Percentiles rank a stretch among this genome's conserved stretches.
Conservation (phyloP, 768 basidiomycete genomes). For the Rhizopogon vesiculosus region DNA sequence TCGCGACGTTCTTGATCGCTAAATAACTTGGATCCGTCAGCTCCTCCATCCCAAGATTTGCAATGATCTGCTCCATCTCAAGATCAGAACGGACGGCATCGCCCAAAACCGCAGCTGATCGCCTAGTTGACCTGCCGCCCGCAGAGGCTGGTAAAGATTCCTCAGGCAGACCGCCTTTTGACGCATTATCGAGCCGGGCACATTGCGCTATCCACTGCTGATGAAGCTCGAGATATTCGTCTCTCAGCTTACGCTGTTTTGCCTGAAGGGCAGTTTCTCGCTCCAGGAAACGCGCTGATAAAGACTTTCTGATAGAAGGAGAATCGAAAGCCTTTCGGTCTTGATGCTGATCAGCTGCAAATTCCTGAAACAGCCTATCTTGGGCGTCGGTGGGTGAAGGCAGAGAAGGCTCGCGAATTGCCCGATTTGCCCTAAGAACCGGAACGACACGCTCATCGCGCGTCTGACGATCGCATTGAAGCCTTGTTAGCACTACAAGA, state of each 20-base stretch:
- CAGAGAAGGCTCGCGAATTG: constrained; percentile 33
- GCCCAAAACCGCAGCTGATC: constrained; percentile 66
- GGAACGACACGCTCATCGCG: constrained; percentile 60
- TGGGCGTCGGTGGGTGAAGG: constrained; percentile 27
- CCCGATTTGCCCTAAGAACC: constrained; percentile 55
- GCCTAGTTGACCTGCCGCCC: constrained; percentile 62
- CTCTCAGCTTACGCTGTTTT: constrained; percentile 53
- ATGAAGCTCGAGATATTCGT: constrained; percentile 66
- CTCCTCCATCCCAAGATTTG: constrained; percentile 89
- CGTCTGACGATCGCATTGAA: constrained; percentile 55
- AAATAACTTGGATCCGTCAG: constrained; percentile 89
- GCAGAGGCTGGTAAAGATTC: constrained; percentile 34
- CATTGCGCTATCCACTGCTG: constrained; percentile 74
- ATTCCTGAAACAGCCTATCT: constrained; percentile 45
- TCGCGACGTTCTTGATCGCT: constrained; percentile 80
- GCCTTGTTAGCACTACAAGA: constrained; percentile 56
- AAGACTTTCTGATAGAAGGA: constrained; percentile 37
- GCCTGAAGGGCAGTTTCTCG: constrained; percentile 44
- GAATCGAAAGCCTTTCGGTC: constrained; percentile 33
- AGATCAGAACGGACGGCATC: constrained; percentile 93
- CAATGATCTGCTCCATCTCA: constrained; percentile 96
- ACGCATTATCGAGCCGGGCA: constrained; percentile 52
- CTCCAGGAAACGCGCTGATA: constrained; percentile 51
- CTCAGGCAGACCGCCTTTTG: constrained; percentile 27
- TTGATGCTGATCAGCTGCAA: constrained; percentile 34